These are phyloP conservation scores for Rasamsonia emersonii DNA, from an alignment of 2,329 filamentous ascomycete species.

Conservation along the genomic window DNA sequence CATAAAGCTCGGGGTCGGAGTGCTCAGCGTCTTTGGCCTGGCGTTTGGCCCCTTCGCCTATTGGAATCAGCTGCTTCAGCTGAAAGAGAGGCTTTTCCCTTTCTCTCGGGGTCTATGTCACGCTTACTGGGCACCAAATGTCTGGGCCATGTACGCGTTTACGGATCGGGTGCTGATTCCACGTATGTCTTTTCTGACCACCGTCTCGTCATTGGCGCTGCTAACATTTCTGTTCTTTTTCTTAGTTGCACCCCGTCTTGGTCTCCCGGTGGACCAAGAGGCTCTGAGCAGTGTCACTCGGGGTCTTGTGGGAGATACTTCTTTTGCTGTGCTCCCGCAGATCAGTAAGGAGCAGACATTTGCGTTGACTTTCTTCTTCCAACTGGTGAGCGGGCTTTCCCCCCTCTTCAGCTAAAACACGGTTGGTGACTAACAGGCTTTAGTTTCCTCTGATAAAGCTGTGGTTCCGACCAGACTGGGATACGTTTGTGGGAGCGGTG, in stretches of 20 bases:
- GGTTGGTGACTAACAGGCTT: conserved; percentile 8
- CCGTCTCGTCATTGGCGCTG: background rate
- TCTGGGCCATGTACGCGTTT: conserved; percentile 97
- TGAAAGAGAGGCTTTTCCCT: conserved; percentile 78
- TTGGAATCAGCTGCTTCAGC: conserved; percentile 73
- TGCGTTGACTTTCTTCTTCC: conserved; percentile 70
- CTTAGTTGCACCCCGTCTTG: conserved; percentile 70
- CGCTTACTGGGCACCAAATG: conserved; percentile 95
- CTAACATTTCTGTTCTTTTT: conserved; percentile 22
- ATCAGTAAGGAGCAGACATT: conserved; percentile 76
- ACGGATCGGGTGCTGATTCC: conserved; percentile 73
- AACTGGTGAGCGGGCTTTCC: conserved; percentile 44
- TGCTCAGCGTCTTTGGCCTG: conserved; percentile 62
- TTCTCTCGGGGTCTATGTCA: conserved; percentile 92
- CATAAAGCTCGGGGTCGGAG: conserved; percentile 69
- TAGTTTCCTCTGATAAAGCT: conserved; percentile 69
- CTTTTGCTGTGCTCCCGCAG: conserved; percentile 87
- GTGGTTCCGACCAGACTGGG: conserved; percentile 72
- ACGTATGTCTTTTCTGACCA: conserved; percentile 44
- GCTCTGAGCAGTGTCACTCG: conserved; percentile 85
- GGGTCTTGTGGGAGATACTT: conserved; percentile 84
- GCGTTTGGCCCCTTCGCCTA: conserved; percentile 84
- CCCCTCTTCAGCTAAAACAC: background rate
- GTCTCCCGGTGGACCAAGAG: conserved; percentile 61
- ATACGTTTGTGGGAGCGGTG: conserved; percentile 78